Evolutionary conservation across 2,329 filamentous ascomycete species (phyloP), one percentile per base, ranked within the genome.

Genomic region (Monilinia polystroma): DNA sequence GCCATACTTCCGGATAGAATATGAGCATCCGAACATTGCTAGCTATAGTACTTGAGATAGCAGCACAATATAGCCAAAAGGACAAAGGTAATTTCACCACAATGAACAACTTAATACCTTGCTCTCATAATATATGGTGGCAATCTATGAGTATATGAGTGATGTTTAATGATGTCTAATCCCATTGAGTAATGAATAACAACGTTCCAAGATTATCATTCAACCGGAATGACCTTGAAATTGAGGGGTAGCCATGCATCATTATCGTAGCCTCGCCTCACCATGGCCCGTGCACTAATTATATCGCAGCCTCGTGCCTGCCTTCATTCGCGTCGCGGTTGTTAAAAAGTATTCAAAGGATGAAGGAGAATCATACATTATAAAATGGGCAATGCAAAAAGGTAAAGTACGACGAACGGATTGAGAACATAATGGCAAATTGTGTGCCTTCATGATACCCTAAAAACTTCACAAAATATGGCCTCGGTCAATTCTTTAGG

Each of bases 401-500:
- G 58, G 45, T 51, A 51, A n/a, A 51, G 45, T 38, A 32, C 58
- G 45, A 23, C 58, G 29, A 60, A 38, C 1, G 14, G 12, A 62
- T 51, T 20, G 58, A 49, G 47, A 47, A 52, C 23, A 64, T 35
- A 38, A 63, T 66, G 58, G 58, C 45, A 45, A 18, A 38, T 29
- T 49, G 56, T 60, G 16, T 64, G 59, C 59, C 59, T 70, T 67
- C 45, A 71, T 73, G 69, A 73, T 64, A 43, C n/a, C 55, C 41
- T 56, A 45, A 23, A 64, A 51, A 41, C 58, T 51, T 59, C 45
- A 52, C 68, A 64, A 71, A 69, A 71, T 72, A 99, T 99, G 96
- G 94, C 94, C 73, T 88, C 90, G 76, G 87, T 97, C 80, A 91
- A 87, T 78, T 97, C 94, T 71, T 85, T 97, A 75, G 95, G 95